phyloP scores from a whole-genome alignment of 169 alveolate genomes.

The Eimeria praecox region DNA sequence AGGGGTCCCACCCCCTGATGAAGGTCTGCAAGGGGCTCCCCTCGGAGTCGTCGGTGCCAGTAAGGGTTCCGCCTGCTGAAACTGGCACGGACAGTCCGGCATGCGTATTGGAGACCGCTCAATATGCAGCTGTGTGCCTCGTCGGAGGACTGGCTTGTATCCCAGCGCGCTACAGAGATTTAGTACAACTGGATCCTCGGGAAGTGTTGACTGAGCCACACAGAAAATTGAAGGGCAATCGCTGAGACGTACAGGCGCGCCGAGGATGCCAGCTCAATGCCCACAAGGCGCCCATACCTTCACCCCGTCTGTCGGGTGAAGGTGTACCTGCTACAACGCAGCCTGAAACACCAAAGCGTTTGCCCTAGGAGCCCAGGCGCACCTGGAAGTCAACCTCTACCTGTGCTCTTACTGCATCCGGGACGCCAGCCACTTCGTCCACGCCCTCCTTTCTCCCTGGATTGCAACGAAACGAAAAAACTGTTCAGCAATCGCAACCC shows the following conservation, averaged over 20 bases:
- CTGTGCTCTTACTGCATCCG: slow-evolving; percentile 12
- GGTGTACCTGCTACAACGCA: not conserved
- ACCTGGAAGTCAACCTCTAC: slow-evolving; percentile 59
- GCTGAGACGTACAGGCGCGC: not conserved
- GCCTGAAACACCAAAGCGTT: not conserved
- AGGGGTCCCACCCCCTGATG: not conserved
- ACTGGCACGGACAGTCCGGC: slow-evolving; percentile 44
- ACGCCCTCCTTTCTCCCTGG: not conserved
- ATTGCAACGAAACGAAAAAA: not conserved
- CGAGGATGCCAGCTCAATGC: not conserved
- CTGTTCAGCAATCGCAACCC: not conserved
- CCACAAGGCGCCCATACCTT: not conserved
- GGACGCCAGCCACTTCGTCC: not conserved
- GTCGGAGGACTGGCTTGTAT: slow-evolving; percentile 56
- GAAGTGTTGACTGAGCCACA: slow-evolving; percentile 51
- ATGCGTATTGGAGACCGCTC: slow-evolving; percentile 36
- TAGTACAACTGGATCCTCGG: slow-evolving; percentile 31
- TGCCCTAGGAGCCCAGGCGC: not conserved
- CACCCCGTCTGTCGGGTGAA: not conserved
- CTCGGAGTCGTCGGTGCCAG: not conserved
- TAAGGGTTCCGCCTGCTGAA: not conserved
- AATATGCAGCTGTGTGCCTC: slow-evolving; percentile 62
- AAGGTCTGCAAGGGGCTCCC: not conserved
- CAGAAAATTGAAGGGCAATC: not conserved
- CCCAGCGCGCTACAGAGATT: slow-evolving; percentile 49